Evolutionary conservation across 257 asterid species (phyloP), one percentile per base, ranked within the genome.

Genomic region (Paraleonurus japonicus): DNA sequence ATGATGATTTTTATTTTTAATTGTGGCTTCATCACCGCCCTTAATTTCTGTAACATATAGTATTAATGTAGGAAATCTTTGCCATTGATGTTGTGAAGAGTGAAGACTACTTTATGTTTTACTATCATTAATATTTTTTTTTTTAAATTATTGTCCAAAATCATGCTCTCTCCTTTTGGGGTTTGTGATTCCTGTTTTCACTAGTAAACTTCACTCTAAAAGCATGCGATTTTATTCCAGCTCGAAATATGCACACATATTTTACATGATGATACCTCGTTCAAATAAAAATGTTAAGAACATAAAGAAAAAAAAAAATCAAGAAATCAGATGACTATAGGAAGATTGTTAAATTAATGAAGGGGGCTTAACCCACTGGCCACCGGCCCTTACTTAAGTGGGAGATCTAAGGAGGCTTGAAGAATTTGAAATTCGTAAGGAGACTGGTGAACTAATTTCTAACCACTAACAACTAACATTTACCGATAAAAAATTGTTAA

Each of bases 171-270:
- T 17, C 4, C 1, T 0, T 17, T 7, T 11, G 48, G 48, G 11
- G 19, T 45, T 6, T 45, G 19, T 17, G 58, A 50, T 50, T 45
- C 58, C 17, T 50, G 17, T 50, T 50, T 50, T 7, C 7, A 50
- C 24, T 50, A 53, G 53, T 68, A 64, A 51, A 67, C 50, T 32
- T 68, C 73, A 68, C 43, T 45, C 64, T 12, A 68, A 28, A 20
- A 68, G 20, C 63, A 65, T 65, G 16, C 6, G n/a, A 12, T 11
- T 41, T 11, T 41, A 11, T 41, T 41, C 48, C 48, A 41, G 16
- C 48, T 41, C 16, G 48, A 28, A 10, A 67, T 23, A 30, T 16
- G 19, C 20, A 8, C 71, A 35, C 70, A 11, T 22, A 7, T n/a
- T 7, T 16, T 2, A 17, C 45, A 67, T 53, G 53, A 50, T 16